Percentiles rank a stretch among this genome's conserved stretches.
These are phyloP conservation scores for Liriodendron chinense DNA, from an alignment of 164 flowering plant species.

Conservation along the genomic window DNA sequence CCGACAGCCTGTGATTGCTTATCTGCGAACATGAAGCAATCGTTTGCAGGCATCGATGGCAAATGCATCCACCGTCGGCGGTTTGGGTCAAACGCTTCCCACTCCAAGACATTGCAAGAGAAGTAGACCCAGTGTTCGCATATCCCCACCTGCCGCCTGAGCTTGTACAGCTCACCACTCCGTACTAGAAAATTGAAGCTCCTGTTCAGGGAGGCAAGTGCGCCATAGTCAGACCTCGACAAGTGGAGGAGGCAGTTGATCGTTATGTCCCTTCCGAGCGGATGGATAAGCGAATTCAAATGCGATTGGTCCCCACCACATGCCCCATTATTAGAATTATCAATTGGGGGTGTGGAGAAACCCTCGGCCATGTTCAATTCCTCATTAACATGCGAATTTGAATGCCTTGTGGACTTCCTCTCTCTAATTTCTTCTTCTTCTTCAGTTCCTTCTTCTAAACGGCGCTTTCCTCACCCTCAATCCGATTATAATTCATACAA, in stretches of 20 bases:
- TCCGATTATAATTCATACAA: conserved; percentile 22
- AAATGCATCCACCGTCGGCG: conserved; percentile 74
- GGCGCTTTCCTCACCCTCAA: conserved; percentile 29
- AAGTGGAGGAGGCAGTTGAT: conserved; percentile 64
- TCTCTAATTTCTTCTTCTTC: conserved; percentile 24
- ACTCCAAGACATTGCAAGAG: conserved; percentile 70
- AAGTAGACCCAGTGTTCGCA: conserved; percentile 93
- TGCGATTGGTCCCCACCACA: conserved; percentile 23
- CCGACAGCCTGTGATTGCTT: conserved; percentile 96
- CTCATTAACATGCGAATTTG: conserved; percentile 7
- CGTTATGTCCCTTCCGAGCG: conserved; percentile 69
- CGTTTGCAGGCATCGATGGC: conserved; percentile 69
- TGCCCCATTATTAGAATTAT: neutral
- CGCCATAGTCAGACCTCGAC: conserved; percentile 84
- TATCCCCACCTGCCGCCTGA: conserved; percentile 52
- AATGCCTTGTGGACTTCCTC: conserved; percentile 7
- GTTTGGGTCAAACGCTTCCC: conserved; percentile 90
- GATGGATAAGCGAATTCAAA: conserved; percentile 42
- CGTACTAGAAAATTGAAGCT: conserved; percentile 57
- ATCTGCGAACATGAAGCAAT: conserved; percentile 74
- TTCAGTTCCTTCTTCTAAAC: conserved; percentile 12
- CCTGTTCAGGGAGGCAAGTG: conserved; percentile 59
- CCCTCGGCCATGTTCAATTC: conserved; percentile 3
- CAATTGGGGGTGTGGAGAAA: neutral
- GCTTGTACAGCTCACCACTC: conserved; percentile 67